Conservation (phyloP, 2,329 filamentous ascomycete genomes). For the Tolypocladium album region DNA sequence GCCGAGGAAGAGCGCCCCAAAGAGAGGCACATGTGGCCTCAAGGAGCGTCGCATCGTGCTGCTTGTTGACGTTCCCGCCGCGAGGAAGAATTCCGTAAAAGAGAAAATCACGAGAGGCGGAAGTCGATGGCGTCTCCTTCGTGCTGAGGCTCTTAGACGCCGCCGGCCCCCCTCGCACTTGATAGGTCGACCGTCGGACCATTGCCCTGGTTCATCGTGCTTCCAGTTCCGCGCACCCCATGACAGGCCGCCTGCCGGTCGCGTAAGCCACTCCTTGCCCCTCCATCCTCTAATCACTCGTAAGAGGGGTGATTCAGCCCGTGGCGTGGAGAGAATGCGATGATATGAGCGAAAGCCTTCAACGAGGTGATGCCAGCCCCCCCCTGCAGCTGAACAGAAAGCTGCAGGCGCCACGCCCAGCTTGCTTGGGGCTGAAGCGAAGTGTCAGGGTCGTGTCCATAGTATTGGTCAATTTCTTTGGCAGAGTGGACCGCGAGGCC, state of each 20-base stretch:
- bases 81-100: background rate
- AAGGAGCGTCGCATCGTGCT: background rate
- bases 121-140: background rate
- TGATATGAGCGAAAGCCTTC: background rate
- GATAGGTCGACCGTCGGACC: background rate
- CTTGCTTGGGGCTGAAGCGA: background rate
- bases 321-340: background rate
- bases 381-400: background rate
- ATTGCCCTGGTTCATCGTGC: background rate
- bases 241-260: background rate
- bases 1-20: background rate
- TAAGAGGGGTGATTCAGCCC: background rate
- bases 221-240: background rate
- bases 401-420: background rate
- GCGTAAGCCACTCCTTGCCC: background rate
- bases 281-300: background rate
- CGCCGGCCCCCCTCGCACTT: background rate
- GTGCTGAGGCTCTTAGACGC: background rate
- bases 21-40: background rate
- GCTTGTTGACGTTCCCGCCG: background rate
- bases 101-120: background rate
- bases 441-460: background rate
- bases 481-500: background rate
- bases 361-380: background rate
- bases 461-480: background rate